These are phyloP conservation scores for Boletus reticuloceps DNA, from an alignment of 768 basidiomycete genomes.

Conservation along the genomic window DNA sequence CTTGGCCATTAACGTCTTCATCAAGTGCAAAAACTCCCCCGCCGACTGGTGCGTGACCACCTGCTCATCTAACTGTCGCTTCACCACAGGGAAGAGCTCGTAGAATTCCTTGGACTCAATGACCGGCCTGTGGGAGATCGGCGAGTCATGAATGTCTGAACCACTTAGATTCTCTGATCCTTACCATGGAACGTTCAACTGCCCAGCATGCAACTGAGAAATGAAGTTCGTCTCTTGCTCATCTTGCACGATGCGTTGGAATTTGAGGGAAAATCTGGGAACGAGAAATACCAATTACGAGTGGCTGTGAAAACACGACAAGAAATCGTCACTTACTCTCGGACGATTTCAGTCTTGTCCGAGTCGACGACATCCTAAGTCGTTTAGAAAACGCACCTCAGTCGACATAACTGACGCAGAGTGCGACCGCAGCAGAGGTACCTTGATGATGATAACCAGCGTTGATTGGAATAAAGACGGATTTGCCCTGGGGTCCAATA, in stretches of 20 bases:
- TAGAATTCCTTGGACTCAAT: slow-evolving; percentile 65
- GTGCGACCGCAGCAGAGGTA: not conserved
- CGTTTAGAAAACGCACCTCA: not conserved
- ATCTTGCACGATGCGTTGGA: slow-evolving; percentile 57
- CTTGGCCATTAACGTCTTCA: slow-evolving; percentile 69
- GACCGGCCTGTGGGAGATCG: slow-evolving; percentile 38
- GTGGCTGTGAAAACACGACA: too few species aligned
- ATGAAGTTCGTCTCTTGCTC: slow-evolving; percentile 65
- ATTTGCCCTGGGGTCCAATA: slow-evolving; percentile 57
- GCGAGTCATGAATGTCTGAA: not conserved
- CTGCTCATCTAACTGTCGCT: slow-evolving; percentile 47
- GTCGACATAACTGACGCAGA: not conserved
- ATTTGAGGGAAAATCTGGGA: slow-evolving; percentile 52
- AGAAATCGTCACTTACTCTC: slow-evolving; percentile 41
- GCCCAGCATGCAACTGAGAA: slow-evolving; percentile 53
- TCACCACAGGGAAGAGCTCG: slow-evolving; percentile 45
- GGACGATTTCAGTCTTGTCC: slow-evolving; percentile 54
- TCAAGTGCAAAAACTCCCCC: slow-evolving; percentile 50
- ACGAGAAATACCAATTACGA: not conserved
- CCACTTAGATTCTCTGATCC: not conserved
- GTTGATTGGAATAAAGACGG: slow-evolving; percentile 58
- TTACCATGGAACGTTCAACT: slow-evolving; percentile 57
- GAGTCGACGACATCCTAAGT: slow-evolving; percentile 60
- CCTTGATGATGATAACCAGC: slow-evolving; percentile 64
- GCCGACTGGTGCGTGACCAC: slow-evolving; percentile 46